These are phyloP conservation scores for Zygoascus sp. DNA, from an alignment of 1,139 yeast species.

Conservation along the genomic window DNA sequence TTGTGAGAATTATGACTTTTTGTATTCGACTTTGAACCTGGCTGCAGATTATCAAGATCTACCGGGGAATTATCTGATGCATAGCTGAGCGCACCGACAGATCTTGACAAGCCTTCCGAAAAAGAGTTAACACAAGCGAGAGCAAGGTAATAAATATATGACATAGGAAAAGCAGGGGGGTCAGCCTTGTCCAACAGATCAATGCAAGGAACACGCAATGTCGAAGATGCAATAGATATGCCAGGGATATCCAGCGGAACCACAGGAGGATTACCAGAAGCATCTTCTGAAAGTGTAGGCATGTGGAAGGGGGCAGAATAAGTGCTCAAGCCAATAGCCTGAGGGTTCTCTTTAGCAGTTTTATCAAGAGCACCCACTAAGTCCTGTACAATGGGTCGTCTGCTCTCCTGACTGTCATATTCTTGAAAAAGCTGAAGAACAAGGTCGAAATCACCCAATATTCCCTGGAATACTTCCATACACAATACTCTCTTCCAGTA, in stretches of 20 bases:
- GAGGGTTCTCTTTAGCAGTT: slow-evolving; percentile 27
- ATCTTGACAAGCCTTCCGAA: slow-evolving; percentile 65
- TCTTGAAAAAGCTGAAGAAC: slow-evolving; percentile 51
- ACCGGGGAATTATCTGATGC: not conserved
- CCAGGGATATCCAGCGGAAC: slow-evolving; percentile 21
- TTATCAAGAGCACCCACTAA: slow-evolving; percentile 45
- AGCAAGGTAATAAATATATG: slow-evolving; percentile 60
- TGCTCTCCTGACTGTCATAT: slow-evolving; percentile 55
- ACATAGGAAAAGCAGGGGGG: slow-evolving; percentile 57
- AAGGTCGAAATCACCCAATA: slow-evolving; percentile 54
- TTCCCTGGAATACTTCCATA: slow-evolving; percentile 62
- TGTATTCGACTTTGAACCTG: not conserved
- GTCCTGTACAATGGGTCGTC: slow-evolving; percentile 59
- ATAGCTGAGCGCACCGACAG: slow-evolving; percentile 40
- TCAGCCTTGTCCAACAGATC: slow-evolving; percentile 77
- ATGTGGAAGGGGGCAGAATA: slow-evolving; percentile 21
- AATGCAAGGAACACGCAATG: slow-evolving; percentile 53
- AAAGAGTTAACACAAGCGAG: slow-evolving; percentile 50
- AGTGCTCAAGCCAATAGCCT: slow-evolving; percentile 25
- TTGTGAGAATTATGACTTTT: not conserved
- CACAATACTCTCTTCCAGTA: slow-evolving; percentile 71
- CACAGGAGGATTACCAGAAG: slow-evolving; percentile 6
- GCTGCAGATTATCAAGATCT: not conserved
- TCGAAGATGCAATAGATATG: slow-evolving; percentile 32
- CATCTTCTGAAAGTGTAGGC: slow-evolving; percentile 15